phyloP scores from a whole-genome alignment of 441 rosid genomes.

The Melastoma candidum region DNA sequence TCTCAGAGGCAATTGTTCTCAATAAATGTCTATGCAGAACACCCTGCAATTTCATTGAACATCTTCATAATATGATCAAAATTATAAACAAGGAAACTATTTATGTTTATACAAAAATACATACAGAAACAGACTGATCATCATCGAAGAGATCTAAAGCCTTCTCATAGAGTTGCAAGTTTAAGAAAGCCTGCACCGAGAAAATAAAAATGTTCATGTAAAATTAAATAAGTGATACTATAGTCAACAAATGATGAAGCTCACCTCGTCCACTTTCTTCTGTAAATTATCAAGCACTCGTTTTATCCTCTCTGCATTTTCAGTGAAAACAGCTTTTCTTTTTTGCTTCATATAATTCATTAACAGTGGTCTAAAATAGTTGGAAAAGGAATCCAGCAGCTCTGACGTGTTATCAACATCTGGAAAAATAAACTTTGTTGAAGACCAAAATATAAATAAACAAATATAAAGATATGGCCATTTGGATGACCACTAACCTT shows the following conservation, averaged over 20 bases:
- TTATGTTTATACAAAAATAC: slow-evolving; percentile 20
- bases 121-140: slow-evolving; percentile 80
- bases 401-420: slow-evolving; percentile 56
- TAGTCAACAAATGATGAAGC: slow-evolving; percentile 11
- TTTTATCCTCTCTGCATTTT: slow-evolving; percentile 76
- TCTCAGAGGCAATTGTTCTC: slow-evolving; percentile 68
- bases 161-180: slow-evolving; percentile 87
- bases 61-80: slow-evolving; percentile 13
- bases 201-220: slow-evolving; percentile 7
- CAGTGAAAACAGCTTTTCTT: slow-evolving; percentile 74
- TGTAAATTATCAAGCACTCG: slow-evolving; percentile 72
- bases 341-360: slow-evolving; percentile 66
- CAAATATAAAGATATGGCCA: slow-evolving; percentile 10
- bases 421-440: slow-evolving; percentile 24
- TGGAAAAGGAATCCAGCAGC: slow-evolving; percentile 52
- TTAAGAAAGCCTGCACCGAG: slow-evolving; percentile 61
- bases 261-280: slow-evolving; percentile 90
- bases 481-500: slow-evolving; percentile 33
- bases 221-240: slow-evolving; percentile 6
- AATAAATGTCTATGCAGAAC: slow-evolving; percentile 83
- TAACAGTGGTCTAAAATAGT: slow-evolving; percentile 75
- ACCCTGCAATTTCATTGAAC: slow-evolving; percentile 42
- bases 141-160: slow-evolving; percentile 88
- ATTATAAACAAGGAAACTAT: slow-evolving; percentile 17
- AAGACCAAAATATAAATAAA: slow-evolving; percentile 12